Percentiles rank a stretch among this genome's conserved stretches.
These are phyloP conservation scores for Xylaria sp. DNA, from an alignment of 2,329 filamentous ascomycete genomes.

Conservation along the genomic window DNA sequence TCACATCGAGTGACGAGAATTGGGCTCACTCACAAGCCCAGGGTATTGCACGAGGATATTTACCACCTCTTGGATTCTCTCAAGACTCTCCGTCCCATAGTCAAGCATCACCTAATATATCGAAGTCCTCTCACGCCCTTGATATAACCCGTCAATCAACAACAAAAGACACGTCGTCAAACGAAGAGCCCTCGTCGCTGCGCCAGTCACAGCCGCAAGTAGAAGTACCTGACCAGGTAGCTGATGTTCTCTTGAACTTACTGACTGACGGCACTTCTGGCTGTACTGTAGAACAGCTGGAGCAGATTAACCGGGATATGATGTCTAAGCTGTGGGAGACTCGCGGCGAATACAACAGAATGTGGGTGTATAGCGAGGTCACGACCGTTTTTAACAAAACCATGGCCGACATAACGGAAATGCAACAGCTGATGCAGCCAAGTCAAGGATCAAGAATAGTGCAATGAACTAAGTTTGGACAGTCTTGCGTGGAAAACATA, in stretches of 20 bases:
- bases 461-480: neutral
- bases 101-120: constrained; percentile 52
- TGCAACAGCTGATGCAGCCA: constrained; percentile 57
- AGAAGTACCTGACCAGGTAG: constrained; percentile 58
- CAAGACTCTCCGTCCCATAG: constrained; percentile 42
- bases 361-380: constrained; percentile 72
- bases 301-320: constrained; percentile 88
- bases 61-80: constrained; percentile 51
- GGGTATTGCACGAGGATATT: constrained; percentile 56
- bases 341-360: constrained; percentile 84
- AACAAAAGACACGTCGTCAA: constrained; percentile 55
- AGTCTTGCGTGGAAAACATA: neutral
- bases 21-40: constrained; percentile 70
- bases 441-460: constrained; percentile 52
- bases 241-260: constrained; percentile 68
- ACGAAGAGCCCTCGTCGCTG: constrained; percentile 50
- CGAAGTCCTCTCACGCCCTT: constrained; percentile 50
- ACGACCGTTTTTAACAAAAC: constrained; percentile 79
- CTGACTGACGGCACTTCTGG: constrained; percentile 76
- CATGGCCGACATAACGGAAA: constrained; percentile 72
- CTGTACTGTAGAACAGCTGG: constrained; percentile 90
- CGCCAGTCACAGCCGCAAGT: constrained; percentile 55
- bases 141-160: constrained; percentile 56
- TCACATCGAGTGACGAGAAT: constrained; percentile 61
- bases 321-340: constrained; percentile 91